Conservation (phyloP, 352 stramenopile species). For the Phytophthora quininea region DNA sequence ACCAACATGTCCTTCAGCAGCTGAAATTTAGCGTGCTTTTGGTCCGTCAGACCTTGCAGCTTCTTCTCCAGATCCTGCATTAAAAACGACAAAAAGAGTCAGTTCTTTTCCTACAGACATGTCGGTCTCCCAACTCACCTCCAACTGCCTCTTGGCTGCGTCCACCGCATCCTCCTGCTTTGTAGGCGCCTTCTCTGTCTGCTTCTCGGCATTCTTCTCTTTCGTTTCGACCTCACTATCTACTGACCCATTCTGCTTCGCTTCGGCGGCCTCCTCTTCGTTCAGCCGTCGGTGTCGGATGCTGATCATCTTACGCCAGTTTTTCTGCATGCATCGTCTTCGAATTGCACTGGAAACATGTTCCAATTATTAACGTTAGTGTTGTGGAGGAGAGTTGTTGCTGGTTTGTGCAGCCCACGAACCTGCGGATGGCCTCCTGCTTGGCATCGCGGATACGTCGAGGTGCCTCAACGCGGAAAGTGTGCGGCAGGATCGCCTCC, state of each 20-base stretch:
- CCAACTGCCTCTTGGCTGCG: conserved; percentile 38
- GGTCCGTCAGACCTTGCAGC: conserved; percentile 56
- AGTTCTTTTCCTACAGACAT: not conserved
- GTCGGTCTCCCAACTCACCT: conserved; percentile 9
- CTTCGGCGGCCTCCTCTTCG: conserved; percentile 15
- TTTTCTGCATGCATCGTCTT: conserved; percentile 74
- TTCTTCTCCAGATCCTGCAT: conserved; percentile 51
- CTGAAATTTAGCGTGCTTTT: conserved; percentile 78
- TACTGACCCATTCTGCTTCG: conserved; percentile 5
- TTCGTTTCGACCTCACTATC: conserved; percentile 9
- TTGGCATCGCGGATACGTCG: conserved; percentile 30
- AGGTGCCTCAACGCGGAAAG: conserved; percentile 49
- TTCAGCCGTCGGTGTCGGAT: conserved; percentile 46
- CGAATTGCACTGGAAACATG: conserved; percentile 53
- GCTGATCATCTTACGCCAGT: conserved; percentile 81
- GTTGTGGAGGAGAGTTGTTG: not conserved
- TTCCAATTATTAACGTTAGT: not conserved
- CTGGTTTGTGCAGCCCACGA: not conserved
- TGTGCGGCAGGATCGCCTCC: conserved; percentile 63
- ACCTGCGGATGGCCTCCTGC: conserved; percentile 63
- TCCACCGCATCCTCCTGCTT: conserved; percentile 29
- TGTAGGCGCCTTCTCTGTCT: conserved; percentile 29
- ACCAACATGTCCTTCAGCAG: conserved; percentile 78
- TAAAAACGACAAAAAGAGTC: not conserved
- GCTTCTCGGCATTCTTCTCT: conserved; percentile 18